Conservation (phyloP, 1,139 yeast species). For the Sugiyamaella japonica region DNA sequence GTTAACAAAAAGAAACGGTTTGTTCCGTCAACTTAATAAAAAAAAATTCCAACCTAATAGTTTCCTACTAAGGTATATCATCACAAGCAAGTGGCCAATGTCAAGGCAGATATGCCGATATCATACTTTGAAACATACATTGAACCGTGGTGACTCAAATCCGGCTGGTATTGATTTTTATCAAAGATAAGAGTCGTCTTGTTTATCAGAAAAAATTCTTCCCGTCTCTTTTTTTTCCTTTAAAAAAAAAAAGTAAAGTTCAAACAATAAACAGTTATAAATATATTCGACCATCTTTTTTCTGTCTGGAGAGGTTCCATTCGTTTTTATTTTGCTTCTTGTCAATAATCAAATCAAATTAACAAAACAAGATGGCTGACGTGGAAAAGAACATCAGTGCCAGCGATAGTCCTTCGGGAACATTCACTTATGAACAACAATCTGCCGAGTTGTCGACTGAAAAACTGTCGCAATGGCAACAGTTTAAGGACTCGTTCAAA, state of each 20-base stretch:
- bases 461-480: conserved; percentile 25
- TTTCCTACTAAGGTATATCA: neutral
- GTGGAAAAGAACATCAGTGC: neutral
- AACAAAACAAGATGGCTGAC: conserved; percentile 6
- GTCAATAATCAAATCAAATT: neutral
- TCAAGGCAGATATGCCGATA: neutral
- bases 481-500: conserved; percentile 34
- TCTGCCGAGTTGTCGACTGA: conserved; percentile 1
- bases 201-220: neutral
- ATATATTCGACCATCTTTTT: neutral
- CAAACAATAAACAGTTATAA: neutral
- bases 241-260: neutral
- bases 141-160: neutral
- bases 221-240: neutral
- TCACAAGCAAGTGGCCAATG: neutral
- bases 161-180: neutral
- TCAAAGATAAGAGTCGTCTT: neutral
- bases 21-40: neutral
- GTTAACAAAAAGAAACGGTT: neutral
- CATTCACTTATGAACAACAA: conserved; percentile 1
- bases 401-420: conserved; percentile 4
- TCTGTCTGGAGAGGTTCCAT: neutral
- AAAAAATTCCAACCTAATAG: neutral
- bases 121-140: neutral
- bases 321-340: neutral